Evolutionary conservation across 2,329 filamentous ascomycete genomes (phyloP), one percentile per base, ranked within the genome.

Genomic region (Harringtonia aguacate): DNA sequence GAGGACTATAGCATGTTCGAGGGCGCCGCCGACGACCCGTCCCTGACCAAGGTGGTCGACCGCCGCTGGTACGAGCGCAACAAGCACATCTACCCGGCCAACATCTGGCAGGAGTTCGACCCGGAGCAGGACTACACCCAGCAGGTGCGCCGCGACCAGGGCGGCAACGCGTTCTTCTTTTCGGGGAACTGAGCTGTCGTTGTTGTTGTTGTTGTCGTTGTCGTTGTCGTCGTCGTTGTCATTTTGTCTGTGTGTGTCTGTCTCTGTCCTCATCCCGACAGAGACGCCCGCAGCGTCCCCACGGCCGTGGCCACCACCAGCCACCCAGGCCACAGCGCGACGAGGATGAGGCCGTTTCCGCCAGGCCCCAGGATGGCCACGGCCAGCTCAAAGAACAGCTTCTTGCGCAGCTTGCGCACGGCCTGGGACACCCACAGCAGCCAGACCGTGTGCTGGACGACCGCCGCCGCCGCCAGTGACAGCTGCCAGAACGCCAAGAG

Each of bases 21-120:
- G 65, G 90, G 90, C 14, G 79, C 72, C 22, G 63, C 71, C 34
- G 84, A 92, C 49, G 89, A 97, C 54, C 80, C 89, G 1, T 75
- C 75, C 4, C 65, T 84, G 49, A 97, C 90, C 4, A 97, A 95
- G 60, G 89, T 98, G 4, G 90, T 98, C 4, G 90, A 98, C 66
- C 76, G 92, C 48, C 72, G 92, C 48, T 98, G 92, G 92, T 98
- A 95, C 61, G 88, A 95, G 68, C 78, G 81, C 57, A 95, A 97
- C 61, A 98, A 97, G 65, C 92, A 98, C 62, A 97, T 98, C 46
- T 98, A 90, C 60, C 92, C 92, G 0, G 90, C 90, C 18, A 97
- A 86, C 59, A 76, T 90, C 38, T 98, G 92, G 92, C 86, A 89
- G 55, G 85, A 94, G 50, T 98, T 94, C 60, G 89, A 95, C 52